Base-by-base conservation (phyloP, 2,329 filamentous ascomycete species). In the Emergomyces pasteurianus region DNA sequence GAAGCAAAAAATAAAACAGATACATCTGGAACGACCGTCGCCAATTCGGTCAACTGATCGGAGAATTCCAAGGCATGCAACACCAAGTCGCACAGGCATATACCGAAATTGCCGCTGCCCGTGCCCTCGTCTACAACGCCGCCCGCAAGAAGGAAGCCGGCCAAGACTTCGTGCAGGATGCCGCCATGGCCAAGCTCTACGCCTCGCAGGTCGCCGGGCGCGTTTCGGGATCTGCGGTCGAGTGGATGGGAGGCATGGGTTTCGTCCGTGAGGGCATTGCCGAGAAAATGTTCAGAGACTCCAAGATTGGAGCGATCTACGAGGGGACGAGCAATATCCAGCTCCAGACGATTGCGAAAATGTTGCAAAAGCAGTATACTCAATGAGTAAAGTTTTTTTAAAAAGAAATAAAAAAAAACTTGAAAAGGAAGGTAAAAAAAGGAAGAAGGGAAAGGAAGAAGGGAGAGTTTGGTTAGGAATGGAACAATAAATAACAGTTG, bases 201-300 rank as follows among this genome's bases (percentile, higher is more conserved):
- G 86, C 94, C 2, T 94, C 89, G 4, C 94, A 99, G 77, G 90
- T 99, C 38, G 94, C 94, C 0, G 89, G 89, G 23, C 86, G 85
- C 60, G 92, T 99, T 23, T 88, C 87, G 60, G 86, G 92, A 7
- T 82, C 88, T 56, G 94, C 92, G 0, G 85, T 99, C 34, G 94
- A 99, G 78, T 99, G 94, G 94, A 97, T 97, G 92, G 94, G 94
- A 55, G 94, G 94, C 50, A 97, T 99, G 94, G 94, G 94, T 53
- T 99, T 99, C 69, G 94, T 99, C 18, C 81, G 94, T 52, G 94
- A 99, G 75, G 94, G 94, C 0, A 85, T 96, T 62, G 94, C 94
- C 0, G 94, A 99, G 84, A 99, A 99, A 84, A 96, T 87, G 79
- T 99, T 88, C 82, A 83, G 94, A 54, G 94, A 99, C 74, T 94